A percentile compares a stretch with the other conserved stretches of the same genome.
Evolutionary conservation across 176 grass and related monocot species (phyloP).

Genomic region (Musa beccarii): DNA sequence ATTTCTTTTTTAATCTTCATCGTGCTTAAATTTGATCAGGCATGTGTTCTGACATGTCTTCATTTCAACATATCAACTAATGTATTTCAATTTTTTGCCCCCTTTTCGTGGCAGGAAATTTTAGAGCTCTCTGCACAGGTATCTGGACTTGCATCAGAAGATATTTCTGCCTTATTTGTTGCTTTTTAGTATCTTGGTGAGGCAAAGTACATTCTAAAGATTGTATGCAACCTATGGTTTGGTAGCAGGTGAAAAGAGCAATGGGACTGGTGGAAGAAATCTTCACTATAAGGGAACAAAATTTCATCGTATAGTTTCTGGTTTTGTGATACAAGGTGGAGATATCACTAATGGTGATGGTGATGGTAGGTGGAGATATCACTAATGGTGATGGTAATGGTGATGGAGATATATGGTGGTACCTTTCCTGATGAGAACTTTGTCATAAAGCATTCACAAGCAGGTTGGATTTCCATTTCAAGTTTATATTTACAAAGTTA

Average conservation of each 20-base stretch:
- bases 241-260: slow-evolving; percentile 65
- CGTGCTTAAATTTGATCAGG: background rate
- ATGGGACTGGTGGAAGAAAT: slow-evolving; percentile 51
- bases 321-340: slow-evolving; percentile 96
- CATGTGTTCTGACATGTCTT: background rate
- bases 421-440: slow-evolving; percentile 89
- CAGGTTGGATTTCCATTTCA: slow-evolving; percentile 38
- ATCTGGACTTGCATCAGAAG: slow-evolving; percentile 15
- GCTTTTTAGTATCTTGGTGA: background rate
- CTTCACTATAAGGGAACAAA: slow-evolving; percentile 86
- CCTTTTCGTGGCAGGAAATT: slow-evolving; percentile 60
- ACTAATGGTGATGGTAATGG: slow-evolving; percentile 52
- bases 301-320: slow-evolving; percentile 86
- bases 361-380: slow-evolving; percentile 91
- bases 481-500: background rate
- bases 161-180: background rate
- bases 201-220: background rate
- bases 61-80: background rate
- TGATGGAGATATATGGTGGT: slow-evolving; percentile 86
- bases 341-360: slow-evolving; percentile 67
- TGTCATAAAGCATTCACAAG: slow-evolving; percentile 71
- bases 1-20: background rate
- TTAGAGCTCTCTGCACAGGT: slow-evolving; percentile 95
- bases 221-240: slow-evolving; percentile 9
- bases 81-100: slow-evolving; percentile 1